These are phyloP conservation scores for Plasmodium vivax DNA, from an alignment of 169 alveolate species.

Conservation along the genomic window DNA sequence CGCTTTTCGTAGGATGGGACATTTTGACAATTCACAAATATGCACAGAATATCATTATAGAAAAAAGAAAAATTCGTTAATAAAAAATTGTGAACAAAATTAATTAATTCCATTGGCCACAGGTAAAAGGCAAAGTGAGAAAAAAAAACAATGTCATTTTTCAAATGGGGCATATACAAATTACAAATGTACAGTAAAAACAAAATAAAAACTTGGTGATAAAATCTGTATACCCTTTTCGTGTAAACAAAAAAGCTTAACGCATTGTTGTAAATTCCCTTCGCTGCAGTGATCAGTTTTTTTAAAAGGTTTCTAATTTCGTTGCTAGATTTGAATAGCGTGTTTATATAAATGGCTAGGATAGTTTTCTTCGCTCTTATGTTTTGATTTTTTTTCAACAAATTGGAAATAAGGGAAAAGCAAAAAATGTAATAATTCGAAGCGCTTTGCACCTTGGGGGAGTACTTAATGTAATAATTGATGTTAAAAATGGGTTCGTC, in stretches of 20 bases:
- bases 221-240: constrained; percentile 40
- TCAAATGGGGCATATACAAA: constrained; percentile 61
- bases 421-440: constrained; percentile 49
- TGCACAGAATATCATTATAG: constrained; percentile 35
- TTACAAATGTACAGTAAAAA: constrained; percentile 68
- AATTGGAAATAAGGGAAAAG: constrained; percentile 67
- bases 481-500: constrained; percentile 32
- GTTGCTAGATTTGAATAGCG: constrained; percentile 44
- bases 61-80: constrained; percentile 43
- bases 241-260: constrained; percentile 48
- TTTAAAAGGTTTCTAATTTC: constrained; percentile 61
- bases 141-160: constrained; percentile 60
- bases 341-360: constrained; percentile 51
- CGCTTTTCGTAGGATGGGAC: constrained; percentile 26
- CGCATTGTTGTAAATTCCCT: constrained; percentile 64
- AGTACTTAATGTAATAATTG: constrained; percentile 61
- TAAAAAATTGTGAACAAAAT: constrained; percentile 69
- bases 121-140: constrained; percentile 50
- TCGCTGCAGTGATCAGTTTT: constrained; percentile 69
- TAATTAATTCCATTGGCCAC: constrained; percentile 72
- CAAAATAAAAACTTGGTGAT: constrained; percentile 66
- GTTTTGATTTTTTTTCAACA: constrained; percentile 59
- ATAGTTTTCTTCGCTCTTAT: constrained; percentile 60
- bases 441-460: background rate
- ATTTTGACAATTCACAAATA: constrained; percentile 35